phyloP scores from a whole-genome alignment of 768 basidiomycete genomes.

The Amanita phalloides region DNA sequence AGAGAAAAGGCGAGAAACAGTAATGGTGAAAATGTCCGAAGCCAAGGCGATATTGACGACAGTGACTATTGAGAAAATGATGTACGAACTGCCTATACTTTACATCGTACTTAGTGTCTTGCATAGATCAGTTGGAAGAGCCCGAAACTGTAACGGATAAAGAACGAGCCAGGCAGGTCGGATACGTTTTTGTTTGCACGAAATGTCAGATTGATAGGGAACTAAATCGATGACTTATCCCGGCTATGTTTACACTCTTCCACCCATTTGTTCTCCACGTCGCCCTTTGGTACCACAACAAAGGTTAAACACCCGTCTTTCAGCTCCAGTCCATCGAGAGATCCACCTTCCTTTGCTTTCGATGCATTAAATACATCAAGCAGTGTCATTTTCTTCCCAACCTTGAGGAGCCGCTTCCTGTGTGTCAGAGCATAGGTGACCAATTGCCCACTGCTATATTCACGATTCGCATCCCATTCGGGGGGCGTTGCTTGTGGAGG shows the following conservation, averaged over 20 bases:
- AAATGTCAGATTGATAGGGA: too few species aligned
- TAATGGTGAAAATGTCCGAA: not conserved
- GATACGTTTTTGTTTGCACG: slow-evolving; percentile 12
- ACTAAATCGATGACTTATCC: slow-evolving; percentile 12
- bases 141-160: slow-evolving; percentile 33
- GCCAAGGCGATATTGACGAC: not conserved
- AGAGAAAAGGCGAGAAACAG: slow-evolving; percentile 25
- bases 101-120: too few species aligned
- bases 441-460: slow-evolving; percentile 56
- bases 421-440: slow-evolving; percentile 79
- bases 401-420: slow-evolving; percentile 70
- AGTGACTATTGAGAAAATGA: too few species aligned
- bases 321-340: slow-evolving; percentile 72
- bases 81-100: too few species aligned
- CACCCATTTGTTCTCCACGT: slow-evolving; percentile 75
- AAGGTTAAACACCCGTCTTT: slow-evolving; percentile 77
- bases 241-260: slow-evolving; percentile 68
- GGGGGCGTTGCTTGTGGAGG: slow-evolving; percentile 56
- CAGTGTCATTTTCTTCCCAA: slow-evolving; percentile 86
- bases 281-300: slow-evolving; percentile 68
- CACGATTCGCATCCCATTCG: slow-evolving; percentile 63
- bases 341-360: slow-evolving; percentile 46
- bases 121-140: slow-evolving; percentile 32
- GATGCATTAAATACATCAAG: slow-evolving; percentile 62
- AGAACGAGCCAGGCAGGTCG: slow-evolving; percentile 44